These are phyloP conservation scores for Symbiodinium natans DNA, from an alignment of 73 alveolate genomes.

Conservation along the genomic window DNA sequence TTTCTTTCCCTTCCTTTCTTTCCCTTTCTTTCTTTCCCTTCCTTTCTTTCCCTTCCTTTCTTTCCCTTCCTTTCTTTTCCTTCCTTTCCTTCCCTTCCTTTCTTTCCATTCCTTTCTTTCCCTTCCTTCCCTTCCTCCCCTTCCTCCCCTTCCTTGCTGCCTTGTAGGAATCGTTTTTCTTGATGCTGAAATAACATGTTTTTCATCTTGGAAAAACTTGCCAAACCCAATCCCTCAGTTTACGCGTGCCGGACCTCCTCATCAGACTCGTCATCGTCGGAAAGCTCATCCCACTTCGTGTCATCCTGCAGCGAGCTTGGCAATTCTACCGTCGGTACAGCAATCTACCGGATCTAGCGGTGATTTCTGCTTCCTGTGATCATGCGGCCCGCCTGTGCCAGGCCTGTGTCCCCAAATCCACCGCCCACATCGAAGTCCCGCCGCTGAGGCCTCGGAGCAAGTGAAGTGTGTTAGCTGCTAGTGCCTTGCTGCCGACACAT, in stretches of 20 bases:
- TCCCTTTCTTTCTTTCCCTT: background rate
- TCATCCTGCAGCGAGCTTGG: background rate
- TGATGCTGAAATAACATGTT: background rate
- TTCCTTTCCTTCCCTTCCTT: background rate
- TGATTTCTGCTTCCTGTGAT: background rate
- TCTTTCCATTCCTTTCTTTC: background rate
- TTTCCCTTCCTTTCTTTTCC: background rate
- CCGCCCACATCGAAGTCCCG: slow-evolving; percentile 90
- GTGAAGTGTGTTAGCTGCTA: too few relatives aligned
- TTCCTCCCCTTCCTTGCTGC: background rate
- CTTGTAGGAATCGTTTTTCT: background rate
- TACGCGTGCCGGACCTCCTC: slow-evolving; percentile 21
- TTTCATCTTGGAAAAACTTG: background rate
- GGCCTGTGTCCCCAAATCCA: slow-evolving; percentile 84
- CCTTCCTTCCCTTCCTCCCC: background rate
- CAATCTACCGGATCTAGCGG: background rate
- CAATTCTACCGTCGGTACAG: background rate
- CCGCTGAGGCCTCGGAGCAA: background rate
- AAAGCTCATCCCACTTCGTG: slow-evolving; percentile 77
- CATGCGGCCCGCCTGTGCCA: background rate
- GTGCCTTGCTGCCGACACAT: too few relatives aligned
- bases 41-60: background rate
- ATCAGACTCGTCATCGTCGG: slow-evolving; percentile 77
- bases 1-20: background rate
- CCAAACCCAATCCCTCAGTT: background rate